Conservation (phyloP, 495 filamentous ascomycete species). For the Podospora tetraspora region DNA sequence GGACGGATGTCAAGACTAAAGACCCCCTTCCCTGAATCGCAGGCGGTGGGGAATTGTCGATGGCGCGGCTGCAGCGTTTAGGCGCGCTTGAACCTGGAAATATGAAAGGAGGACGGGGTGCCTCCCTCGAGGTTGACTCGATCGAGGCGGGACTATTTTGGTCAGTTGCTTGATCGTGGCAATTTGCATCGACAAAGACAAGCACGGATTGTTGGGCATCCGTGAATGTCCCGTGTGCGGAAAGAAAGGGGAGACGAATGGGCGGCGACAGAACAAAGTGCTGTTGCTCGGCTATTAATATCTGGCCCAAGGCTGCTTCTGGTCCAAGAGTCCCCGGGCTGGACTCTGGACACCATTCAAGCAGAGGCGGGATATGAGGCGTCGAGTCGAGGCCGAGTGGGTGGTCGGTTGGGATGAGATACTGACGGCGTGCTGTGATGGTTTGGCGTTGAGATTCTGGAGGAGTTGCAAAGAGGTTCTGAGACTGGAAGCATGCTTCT, state of each 20-base stretch:
- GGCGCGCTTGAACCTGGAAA: neutral
- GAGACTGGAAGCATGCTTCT: neutral
- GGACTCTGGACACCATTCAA: neutral
- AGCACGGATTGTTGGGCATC: neutral
- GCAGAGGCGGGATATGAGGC: neutral
- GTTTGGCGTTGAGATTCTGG: neutral
- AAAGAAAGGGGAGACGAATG: conserved; percentile 5
- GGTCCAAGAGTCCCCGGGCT: too few relatives aligned
- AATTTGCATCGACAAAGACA: neutral
- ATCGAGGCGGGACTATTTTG: conserved; percentile 1
- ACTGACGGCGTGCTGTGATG: neutral
- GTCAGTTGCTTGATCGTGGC: conserved; percentile 1
- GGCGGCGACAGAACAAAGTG: conserved; percentile 2
- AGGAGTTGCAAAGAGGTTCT: neutral
- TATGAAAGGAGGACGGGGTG: neutral
- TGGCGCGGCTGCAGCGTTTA: neutral
- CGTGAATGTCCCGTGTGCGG: conserved; percentile 11
- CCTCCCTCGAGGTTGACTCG: neutral
- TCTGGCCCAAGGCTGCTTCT: conserved; percentile 7
- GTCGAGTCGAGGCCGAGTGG: neutral
- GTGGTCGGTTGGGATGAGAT: neutral
- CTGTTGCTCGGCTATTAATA: conserved; percentile 18
- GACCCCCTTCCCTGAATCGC: too few relatives aligned
- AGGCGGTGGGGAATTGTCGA: neutral
- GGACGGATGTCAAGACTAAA: neutral